Evolutionary conservation across 2,329 filamentous ascomycete genomes (phyloP), one percentile per base, ranked within the genome.

Genomic region (Beauveria pseudobassiana): DNA sequence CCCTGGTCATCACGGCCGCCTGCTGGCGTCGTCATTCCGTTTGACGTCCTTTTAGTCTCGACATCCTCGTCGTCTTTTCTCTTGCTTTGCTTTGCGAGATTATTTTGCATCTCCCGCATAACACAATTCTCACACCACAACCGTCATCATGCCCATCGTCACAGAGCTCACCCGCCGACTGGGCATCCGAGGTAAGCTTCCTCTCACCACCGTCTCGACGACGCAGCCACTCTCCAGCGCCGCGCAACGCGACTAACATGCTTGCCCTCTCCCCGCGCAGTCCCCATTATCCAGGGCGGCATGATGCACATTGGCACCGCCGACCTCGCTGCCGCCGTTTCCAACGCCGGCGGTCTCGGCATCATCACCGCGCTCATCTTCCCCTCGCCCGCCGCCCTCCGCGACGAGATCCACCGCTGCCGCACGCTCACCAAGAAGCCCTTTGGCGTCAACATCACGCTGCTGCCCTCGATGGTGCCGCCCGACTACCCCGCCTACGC

Each of bases 371-470:
- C 89, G 53, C 87, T 98, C 71, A 98, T 96, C 59, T 96, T 96
- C 83, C 90, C 95, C 40, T 89, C 90, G 18, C 93, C 95, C 53
- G 90, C 92, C 75, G 92, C 91, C 72, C 87, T 99, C 62, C 92
- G 93, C 75, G 89, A 90, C 72, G 95, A 99, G 79, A 99, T 99
- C 77, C 88, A 85, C 65, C 87, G 85, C 77, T 96, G 91, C 81
- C 88, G 87, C 68, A 85, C 81, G 66, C 86, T 98, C 80, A 95
- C 90, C 62, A 80, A 81, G 65, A 82, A 86, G 66, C 90, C 90
- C 20, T 98, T 99, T 75, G 95, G 83, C 70, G 93, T 98, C 69
- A 99, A 99, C 78, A 85, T 98, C 68, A 99, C 95, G 9, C 87
- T 98, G 64, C 87, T 98, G 51, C 95, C 95, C 30, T 84, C 93